Evolutionary conservation across 768 basidiomycete species (phyloP).

Genomic region (Termitomyces sp.): DNA sequence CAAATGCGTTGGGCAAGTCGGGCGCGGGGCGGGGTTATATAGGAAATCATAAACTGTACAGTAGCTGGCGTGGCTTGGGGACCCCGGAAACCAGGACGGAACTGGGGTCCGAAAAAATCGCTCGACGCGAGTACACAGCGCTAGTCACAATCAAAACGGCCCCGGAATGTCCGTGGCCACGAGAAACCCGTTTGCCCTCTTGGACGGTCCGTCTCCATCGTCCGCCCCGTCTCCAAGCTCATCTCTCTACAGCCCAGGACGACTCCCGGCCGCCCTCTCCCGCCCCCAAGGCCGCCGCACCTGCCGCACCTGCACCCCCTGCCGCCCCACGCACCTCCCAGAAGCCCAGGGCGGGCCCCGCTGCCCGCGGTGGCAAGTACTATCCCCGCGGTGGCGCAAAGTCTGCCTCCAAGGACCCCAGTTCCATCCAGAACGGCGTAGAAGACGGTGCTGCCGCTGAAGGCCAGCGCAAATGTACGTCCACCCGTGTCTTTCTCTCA

Average conservation of each 20-base stretch:
- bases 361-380: constrained; percentile 64
- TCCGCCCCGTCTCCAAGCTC: constrained; percentile 3
- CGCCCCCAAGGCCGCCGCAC: constrained; percentile 26
- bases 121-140: constrained; percentile 8
- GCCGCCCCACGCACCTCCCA: constrained; percentile 35
- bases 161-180: constrained; percentile 89
- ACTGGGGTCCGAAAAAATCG: constrained; percentile 13
- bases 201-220: constrained; percentile 53
- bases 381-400: constrained; percentile 55
- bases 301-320: constrained; percentile 29
- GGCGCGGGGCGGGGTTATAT: constrained; percentile 6
- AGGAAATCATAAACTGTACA: constrained; percentile 38
- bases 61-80: constrained; percentile 39
- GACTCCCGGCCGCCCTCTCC: constrained; percentile 36
- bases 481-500: background rate
- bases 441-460: constrained; percentile 25
- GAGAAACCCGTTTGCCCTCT: constrained; percentile 79
- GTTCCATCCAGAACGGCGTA: constrained; percentile 35
- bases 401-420: constrained; percentile 24
- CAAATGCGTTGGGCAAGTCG: background rate
- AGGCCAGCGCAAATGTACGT: constrained; percentile 32
- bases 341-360: constrained; percentile 49
- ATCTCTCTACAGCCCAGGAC: constrained; percentile 37
- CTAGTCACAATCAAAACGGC: constrained; percentile 36
- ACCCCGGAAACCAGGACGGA: constrained; percentile 31